Evolutionary conservation across 2,329 filamentous ascomycete genomes (phyloP).

Genomic region (Aureobasidium sp.): DNA sequence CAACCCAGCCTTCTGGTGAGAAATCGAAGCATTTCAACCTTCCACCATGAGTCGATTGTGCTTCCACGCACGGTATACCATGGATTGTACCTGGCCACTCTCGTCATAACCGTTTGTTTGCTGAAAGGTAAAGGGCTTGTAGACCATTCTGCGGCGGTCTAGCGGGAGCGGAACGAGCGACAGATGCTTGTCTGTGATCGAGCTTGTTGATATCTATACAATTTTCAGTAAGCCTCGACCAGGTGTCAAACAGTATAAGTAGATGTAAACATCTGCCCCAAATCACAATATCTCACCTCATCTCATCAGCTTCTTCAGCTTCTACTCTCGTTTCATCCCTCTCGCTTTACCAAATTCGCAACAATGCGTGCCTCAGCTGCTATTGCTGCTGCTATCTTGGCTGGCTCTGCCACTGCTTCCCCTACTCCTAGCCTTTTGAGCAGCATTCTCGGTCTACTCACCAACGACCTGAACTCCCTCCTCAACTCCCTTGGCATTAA

Average conservation of each 20-base stretch:
- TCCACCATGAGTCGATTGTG: neutral
- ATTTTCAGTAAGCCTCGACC: neutral
- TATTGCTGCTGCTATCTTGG: slow-evolving; percentile 1
- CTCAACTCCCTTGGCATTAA: slow-evolving; percentile 15
- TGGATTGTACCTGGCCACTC: neutral
- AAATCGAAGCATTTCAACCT: neutral
- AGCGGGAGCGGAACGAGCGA: slow-evolving; percentile 5
- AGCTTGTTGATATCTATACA: neutral
- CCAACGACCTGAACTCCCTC: slow-evolving; percentile 15
- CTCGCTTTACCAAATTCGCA: neutral
- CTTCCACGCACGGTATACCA: neutral
- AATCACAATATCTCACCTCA: neutral
- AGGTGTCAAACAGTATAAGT: neutral
- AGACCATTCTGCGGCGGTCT: neutral
- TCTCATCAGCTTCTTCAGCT: neutral
- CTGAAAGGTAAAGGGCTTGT: neutral
- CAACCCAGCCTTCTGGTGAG: neutral
- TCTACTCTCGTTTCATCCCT: neutral
- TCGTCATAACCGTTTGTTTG: slow-evolving; percentile 3
- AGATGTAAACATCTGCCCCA: neutral
- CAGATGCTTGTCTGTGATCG: neutral
- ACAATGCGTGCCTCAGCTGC: slow-evolving; percentile 6
- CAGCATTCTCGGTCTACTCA: slow-evolving; percentile 7
- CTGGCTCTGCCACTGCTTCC: slow-evolving; percentile 3
- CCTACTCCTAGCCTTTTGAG: slow-evolving; percentile 10